A percentile compares a stretch with the other conserved stretches of the same genome.
These are phyloP conservation scores for Trypanosoma melophagium DNA, from an alignment of 208 protist species.

Conservation along the genomic window DNA sequence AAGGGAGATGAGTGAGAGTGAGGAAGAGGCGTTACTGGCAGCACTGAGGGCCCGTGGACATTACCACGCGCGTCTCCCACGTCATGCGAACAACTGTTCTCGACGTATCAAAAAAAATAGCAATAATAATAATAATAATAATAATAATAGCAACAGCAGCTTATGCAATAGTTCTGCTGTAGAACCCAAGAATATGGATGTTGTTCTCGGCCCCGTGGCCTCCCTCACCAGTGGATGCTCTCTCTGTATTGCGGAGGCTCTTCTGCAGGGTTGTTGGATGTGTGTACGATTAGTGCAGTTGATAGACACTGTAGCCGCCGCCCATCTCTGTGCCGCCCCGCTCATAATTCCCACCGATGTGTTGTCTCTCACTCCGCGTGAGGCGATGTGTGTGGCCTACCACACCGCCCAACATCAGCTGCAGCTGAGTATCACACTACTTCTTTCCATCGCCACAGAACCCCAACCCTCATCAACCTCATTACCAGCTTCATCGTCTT, in stretches of 20 bases:
- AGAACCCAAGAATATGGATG: neutral
- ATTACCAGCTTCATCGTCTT: neutral
- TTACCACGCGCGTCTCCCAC: conserved; percentile 19
- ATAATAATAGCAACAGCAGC: neutral
- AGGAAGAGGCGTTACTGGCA: conserved; percentile 17
- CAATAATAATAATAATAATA: neutral
- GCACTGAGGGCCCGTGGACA: conserved; percentile 13
- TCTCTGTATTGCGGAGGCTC: conserved; percentile 51
- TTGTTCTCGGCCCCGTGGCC: conserved; percentile 7
- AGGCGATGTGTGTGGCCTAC: conserved; percentile 29
- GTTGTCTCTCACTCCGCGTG: conserved; percentile 20
- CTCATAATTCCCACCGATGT: conserved; percentile 25
- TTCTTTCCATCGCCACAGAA: conserved; percentile 15
- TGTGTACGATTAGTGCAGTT: conserved; percentile 44
- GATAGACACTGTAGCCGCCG: conserved; percentile 36
- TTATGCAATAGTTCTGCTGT: neutral
- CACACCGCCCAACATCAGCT: conserved; percentile 34
- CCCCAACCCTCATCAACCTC: neutral
- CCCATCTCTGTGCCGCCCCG: conserved; percentile 24
- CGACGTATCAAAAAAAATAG: neutral
- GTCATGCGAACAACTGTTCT: conserved; percentile 16
- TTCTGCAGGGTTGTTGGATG: conserved; percentile 40
- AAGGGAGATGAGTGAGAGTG: conserved; percentile 1
- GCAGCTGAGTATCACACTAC: conserved; percentile 7
- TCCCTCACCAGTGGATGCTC: conserved; percentile 30